Conservation (phyloP, 1,139 yeast species). For the Taiozyma sp. region DNA sequence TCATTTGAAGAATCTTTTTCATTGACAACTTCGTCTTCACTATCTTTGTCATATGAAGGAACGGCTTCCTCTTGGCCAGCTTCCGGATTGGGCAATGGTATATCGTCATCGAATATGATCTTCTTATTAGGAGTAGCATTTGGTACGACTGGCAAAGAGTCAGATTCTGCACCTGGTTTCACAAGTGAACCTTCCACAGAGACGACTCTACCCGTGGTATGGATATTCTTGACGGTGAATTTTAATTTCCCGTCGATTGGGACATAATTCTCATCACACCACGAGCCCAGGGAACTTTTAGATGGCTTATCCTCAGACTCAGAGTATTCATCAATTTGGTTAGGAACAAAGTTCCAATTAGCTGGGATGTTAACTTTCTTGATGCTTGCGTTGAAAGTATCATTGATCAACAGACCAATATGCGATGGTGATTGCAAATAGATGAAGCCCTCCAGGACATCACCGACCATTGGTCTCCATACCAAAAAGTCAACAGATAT, state of each 20-base stretch:
- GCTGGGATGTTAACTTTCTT: slow-evolving; percentile 79
- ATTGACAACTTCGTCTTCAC: slow-evolving; percentile 24
- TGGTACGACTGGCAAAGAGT: slow-evolving; percentile 35
- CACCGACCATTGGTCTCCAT: slow-evolving; percentile 90
- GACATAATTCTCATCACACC: slow-evolving; percentile 74
- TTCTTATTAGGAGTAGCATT: slow-evolving; percentile 30
- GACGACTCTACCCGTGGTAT: slow-evolving; percentile 76
- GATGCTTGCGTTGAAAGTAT: slow-evolving; percentile 92
- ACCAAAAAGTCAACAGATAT: slow-evolving; percentile 75
- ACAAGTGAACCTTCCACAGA: slow-evolving; percentile 83
- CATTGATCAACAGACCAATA: slow-evolving; percentile 85
- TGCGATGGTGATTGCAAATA: slow-evolving; percentile 95
- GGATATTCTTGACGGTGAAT: slow-evolving; percentile 69
- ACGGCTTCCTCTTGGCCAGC: slow-evolving; percentile 6
- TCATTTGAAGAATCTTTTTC: slow-evolving; percentile 25
- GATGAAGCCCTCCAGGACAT: slow-evolving; percentile 76
- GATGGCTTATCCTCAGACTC: slow-evolving; percentile 23
- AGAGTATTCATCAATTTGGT: slow-evolving; percentile 40
- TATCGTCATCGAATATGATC: slow-evolving; percentile 34
- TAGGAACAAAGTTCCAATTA: slow-evolving; percentile 79
- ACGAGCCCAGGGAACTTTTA: slow-evolving; percentile 63
- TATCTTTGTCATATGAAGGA: slow-evolving; percentile 17
- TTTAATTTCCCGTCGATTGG: slow-evolving; percentile 77
- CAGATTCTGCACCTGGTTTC: slow-evolving; percentile 26
- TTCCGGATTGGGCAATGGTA: slow-evolving; percentile 21